Base-by-base conservation (phyloP, 2,329 filamentous ascomycete genomes). In the Penicillium glabrum region DNA sequence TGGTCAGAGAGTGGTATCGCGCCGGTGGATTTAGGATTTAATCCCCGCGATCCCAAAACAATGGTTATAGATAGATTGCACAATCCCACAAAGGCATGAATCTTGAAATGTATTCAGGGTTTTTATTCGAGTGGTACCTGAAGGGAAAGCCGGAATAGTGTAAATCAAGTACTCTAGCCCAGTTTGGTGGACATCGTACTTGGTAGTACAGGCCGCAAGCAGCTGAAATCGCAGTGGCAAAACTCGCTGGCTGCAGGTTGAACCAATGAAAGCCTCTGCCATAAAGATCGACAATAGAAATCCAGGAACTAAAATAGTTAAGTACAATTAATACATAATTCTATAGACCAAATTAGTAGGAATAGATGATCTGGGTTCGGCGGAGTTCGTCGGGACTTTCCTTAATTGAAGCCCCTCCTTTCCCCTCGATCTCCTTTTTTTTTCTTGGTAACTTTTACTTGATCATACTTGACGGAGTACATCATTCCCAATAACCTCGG, bases 361-460 rank as follows among this genome's bases (percentile, higher is more conserved):
- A 39, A 19, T 19, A 39, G 35, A 37, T 31, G 13, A 11, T 23
- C 19, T 41, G 39, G 39, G 19, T 41, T 41, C 39, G 39, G 39
- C 39, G 39, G 39, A 23, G 39, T 41, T 41, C n/a, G 39, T 41
- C 39, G 39, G 39, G 39, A 41, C 39, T 23, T 41, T 21, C 19
- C 39, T 41, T 14, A 8, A 31, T 33, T 48, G n/a, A 48, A 14
- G 27, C 26, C 19, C 46, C 46, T 31, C 27, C 27, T 46, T 48
- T 33, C 31, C 46, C 46, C 24, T 48, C 31, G 46, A 31, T 21
- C 46, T 21, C 19, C 39, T 41, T 41, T 41, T 41, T 41, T 41
- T 41, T 41, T 23, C 10, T 52, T 33, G 31, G 31, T 33, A 33
- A 33, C 47, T 51, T 56, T 45, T 58, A 47, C 49, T 60, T 61